Base-by-base conservation (phyloP, 176 grass and related monocot genomes). In the Alopecurus myosuroides region DNA sequence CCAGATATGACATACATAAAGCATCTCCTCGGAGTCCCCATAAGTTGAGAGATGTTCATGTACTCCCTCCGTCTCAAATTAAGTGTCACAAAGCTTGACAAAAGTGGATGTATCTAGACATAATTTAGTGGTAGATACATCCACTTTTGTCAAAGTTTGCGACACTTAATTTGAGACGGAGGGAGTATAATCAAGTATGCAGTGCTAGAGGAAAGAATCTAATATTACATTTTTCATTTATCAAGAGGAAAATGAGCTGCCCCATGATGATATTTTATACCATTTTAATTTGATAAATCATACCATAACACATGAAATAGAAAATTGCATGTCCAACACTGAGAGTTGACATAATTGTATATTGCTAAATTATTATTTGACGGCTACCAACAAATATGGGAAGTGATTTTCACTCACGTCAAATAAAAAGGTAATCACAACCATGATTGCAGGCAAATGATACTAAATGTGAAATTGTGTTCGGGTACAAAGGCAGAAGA, bases 111-210 rank as follows among this genome's bases (percentile, higher is more conserved):
- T n/a, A n/a, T n/a, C n/a, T n/a, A n/a, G n/a, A n/a, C n/a, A n/a
- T n/a, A n/a, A n/a, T n/a, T n/a, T n/a, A n/a, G n/a, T n/a, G n/a
- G n/a, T n/a, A n/a, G n/a, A n/a, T n/a, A n/a, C n/a, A n/a, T n/a
- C n/a, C n/a, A n/a, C n/a, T n/a, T n/a, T n/a, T n/a, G n/a, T n/a
- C n/a, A n/a, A n/a, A n/a, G n/a, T n/a, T n/a, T n/a, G n/a, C n/a
- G n/a, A n/a, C n/a, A n/a, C n/a, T n/a, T n/a, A n/a, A n/a, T n/a
- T n/a, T n/a, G n/a, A n/a, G n/a, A n/a, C n/a, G n/a, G n/a, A n/a
- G n/a, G n/a, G n/a, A n/a, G n/a, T n/a, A 70, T 18, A 74, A 25
- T 31, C 56, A 64, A 74, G 33, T 64, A 81, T 87, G 77, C 34
- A 34, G 31, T 86, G 49, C 19, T 35, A 37, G 39, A 67, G 23